Evolutionary conservation across 208 protist genomes (phyloP).

Genomic region (Leishmania guyanensis): DNA sequence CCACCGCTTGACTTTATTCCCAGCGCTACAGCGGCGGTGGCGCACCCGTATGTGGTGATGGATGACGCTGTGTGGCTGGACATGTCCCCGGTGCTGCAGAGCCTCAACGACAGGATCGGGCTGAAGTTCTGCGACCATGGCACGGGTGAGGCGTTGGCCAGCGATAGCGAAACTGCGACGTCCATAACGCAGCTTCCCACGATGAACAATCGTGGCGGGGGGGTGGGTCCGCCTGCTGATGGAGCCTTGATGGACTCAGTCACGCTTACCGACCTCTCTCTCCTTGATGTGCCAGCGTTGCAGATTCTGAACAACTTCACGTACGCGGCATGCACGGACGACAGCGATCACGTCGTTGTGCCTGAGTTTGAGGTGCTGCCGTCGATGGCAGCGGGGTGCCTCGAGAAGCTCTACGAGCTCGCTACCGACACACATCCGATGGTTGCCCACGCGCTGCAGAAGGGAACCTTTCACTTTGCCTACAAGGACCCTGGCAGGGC

Average conservation of each 20-base stretch:
- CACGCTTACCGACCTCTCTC: slow-evolving; percentile 19
- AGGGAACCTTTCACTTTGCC: slow-evolving; percentile 44
- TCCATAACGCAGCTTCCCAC: slow-evolving; percentile 7
- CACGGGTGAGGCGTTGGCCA: slow-evolving; percentile 25
- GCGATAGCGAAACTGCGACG: background rate
- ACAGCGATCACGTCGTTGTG: slow-evolving; percentile 66
- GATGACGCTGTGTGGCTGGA: slow-evolving; percentile 53
- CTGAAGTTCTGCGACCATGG: slow-evolving; percentile 61
- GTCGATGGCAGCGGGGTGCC: slow-evolving; percentile 68
- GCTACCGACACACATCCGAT: slow-evolving; percentile 70
- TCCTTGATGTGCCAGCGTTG: slow-evolving; percentile 35
- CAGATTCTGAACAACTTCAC: slow-evolving; percentile 82
- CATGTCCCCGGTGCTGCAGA: slow-evolving; percentile 63
- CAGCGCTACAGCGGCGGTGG: background rate
- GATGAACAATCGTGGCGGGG: background rate
- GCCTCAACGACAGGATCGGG: slow-evolving; percentile 77
- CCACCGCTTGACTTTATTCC: background rate
- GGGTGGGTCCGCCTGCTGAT: background rate
- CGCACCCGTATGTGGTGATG: slow-evolving; percentile 46
- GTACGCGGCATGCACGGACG: slow-evolving; percentile 47
- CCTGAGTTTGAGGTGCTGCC: slow-evolving; percentile 81
- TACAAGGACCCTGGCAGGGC: slow-evolving; percentile 6
- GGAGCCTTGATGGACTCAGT: background rate
- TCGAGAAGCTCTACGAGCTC: slow-evolving; percentile 70
- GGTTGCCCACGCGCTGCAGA: slow-evolving; percentile 48